phyloP scores from a whole-genome alignment of 1,139 yeast species.

The Taphrina communis region DNA sequence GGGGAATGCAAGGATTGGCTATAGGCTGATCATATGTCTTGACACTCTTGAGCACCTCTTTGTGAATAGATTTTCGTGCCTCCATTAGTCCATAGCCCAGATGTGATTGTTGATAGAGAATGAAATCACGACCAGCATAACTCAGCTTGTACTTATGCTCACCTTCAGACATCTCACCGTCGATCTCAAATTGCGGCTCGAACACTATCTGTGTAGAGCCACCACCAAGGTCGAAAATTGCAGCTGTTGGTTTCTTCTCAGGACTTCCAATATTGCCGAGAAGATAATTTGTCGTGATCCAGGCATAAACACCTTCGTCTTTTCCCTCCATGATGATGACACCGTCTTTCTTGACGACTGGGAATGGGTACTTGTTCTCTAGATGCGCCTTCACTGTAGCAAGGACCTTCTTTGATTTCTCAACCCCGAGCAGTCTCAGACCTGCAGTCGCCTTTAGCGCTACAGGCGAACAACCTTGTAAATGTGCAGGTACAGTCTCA shows the following conservation, averaged over 20 bases:
- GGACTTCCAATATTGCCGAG: conserved; percentile 87
- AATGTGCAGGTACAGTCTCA: conserved; percentile 71
- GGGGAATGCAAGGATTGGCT: conserved; percentile 85
- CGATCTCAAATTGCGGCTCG: conserved; percentile 72
- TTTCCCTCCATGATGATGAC: conserved; percentile 92
- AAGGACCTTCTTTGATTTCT: conserved; percentile 70
- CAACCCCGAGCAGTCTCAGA: conserved; percentile 79
- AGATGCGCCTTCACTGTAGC: conserved; percentile 76
- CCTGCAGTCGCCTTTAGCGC: conserved; percentile 99
- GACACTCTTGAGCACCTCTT: conserved; percentile 61
- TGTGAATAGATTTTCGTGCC: conserved; percentile 83
- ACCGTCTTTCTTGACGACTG: conserved; percentile 84
- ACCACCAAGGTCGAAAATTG: conserved; percentile 97
- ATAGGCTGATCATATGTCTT: conserved; percentile 49
- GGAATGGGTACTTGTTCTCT: conserved; percentile 82
- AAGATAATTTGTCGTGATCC: conserved; percentile 94
- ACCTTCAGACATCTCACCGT: conserved; percentile 60
- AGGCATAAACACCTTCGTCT: conserved; percentile 98
- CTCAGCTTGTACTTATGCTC: conserved; percentile 82
- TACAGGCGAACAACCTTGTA: conserved; percentile 82
- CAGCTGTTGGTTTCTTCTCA: conserved; percentile 73
- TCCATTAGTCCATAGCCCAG: conserved; percentile 94
- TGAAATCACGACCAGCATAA: conserved; percentile 80
- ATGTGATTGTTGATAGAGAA: conserved; percentile 92
- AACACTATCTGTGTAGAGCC: conserved; percentile 98